Evolutionary conservation across 225 moss, liverwort and hornwort species (phyloP).

Genomic region (Bryum argenteum): DNA sequence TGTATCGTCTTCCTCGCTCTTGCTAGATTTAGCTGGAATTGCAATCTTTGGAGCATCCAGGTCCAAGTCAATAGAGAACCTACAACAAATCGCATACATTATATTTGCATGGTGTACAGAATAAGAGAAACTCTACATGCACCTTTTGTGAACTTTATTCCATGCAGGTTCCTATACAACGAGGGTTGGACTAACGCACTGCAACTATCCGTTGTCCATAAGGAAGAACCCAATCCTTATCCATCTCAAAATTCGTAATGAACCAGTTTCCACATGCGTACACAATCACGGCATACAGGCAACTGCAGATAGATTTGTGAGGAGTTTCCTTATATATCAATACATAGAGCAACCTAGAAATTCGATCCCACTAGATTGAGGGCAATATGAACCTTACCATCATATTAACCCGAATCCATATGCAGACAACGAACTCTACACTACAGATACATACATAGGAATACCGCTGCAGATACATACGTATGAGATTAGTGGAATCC

Average conservation of each 20-base stretch:
- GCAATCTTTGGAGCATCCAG: constrained; percentile 96
- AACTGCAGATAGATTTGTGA: constrained; percentile 6
- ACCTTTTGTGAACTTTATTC: background rate
- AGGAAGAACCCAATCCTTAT: background rate
- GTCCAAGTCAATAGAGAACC: constrained; percentile 88
- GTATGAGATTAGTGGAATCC: constrained; percentile 10
- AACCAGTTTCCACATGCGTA: constrained; percentile 13
- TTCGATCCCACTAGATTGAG: background rate
- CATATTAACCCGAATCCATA: background rate
- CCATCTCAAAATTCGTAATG: constrained; percentile 11
- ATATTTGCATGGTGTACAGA: constrained; percentile 8
- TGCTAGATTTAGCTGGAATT: constrained; percentile 74
- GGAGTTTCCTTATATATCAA: background rate
- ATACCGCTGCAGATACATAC: constrained; percentile 6
- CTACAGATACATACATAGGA: constrained; percentile 2
- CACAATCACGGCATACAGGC: constrained; percentile 9
- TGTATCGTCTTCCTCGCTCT: constrained; percentile 73
- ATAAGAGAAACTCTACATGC: constrained; percentile 8
- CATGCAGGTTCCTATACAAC: background rate
- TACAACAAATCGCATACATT: constrained; percentile 32
- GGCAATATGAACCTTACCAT: background rate
- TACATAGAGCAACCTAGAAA: background rate
- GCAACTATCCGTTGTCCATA: constrained; percentile 15
- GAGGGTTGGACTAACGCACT: constrained; percentile 13
- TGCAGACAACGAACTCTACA: background rate